These are phyloP conservation scores for Botryotinia globosa DNA, from an alignment of 2,329 filamentous ascomycete species.

Conservation along the genomic window DNA sequence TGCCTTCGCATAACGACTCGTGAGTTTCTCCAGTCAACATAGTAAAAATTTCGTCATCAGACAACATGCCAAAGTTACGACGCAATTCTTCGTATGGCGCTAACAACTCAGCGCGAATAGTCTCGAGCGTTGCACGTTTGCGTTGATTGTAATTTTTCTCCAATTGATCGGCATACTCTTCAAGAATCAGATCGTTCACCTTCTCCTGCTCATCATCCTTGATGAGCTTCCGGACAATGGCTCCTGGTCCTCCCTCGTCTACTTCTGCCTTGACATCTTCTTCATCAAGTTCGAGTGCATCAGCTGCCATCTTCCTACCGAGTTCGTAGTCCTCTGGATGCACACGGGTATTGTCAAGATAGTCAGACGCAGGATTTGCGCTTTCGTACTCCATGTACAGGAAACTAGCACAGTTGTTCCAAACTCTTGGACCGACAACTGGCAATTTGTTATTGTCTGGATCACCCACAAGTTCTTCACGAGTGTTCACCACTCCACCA, in stretches of 20 bases:
- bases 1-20: slow-evolving; percentile 78
- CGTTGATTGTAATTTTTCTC: slow-evolving; percentile 89
- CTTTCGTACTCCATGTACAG: slow-evolving; percentile 84
- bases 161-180: slow-evolving; percentile 95
- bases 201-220: slow-evolving; percentile 91
- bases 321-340: slow-evolving; percentile 98
- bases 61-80: slow-evolving; percentile 69
- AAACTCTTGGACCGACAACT: slow-evolving; percentile 85
- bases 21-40: slow-evolving; percentile 94
- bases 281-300: slow-evolving; percentile 93
- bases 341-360: slow-evolving; percentile 93
- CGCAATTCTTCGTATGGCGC: slow-evolving; percentile 92
- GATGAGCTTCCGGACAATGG: slow-evolving; percentile 92
- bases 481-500: slow-evolving; percentile 77
- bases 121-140: slow-evolving; percentile 93
- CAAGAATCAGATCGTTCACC: slow-evolving; percentile 92
- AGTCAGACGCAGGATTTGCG: slow-evolving; percentile 79
- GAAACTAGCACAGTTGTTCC: slow-evolving; percentile 97
- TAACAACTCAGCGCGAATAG: slow-evolving; percentile 89
- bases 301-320: slow-evolving; percentile 95
- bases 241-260: slow-evolving; percentile 83
- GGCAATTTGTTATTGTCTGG: slow-evolving; percentile 73
- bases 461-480: slow-evolving; percentile 86
- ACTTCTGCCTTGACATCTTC: slow-evolving; percentile 96
- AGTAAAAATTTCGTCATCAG: slow-evolving; percentile 80